Base-by-base conservation (phyloP, 805 yeast genomes). In the Komagataella pastoris region DNA sequence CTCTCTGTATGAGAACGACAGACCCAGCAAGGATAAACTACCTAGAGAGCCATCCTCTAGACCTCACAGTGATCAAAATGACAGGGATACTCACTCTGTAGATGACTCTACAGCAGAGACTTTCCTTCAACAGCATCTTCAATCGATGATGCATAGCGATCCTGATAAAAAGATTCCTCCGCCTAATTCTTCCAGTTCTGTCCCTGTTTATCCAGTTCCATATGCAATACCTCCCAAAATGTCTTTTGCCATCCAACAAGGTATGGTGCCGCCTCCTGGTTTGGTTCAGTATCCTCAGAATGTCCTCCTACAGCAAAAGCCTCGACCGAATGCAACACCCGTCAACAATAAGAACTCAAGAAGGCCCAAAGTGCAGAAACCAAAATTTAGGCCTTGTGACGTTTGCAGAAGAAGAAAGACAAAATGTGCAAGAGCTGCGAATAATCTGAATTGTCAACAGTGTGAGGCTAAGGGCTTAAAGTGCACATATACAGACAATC, bases 331-430 rank as follows among this genome's bases (percentile, higher is more conserved):
- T 30, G 40, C 40, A 30, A 30, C 40, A 10, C 40, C 40, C 40
- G 14, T 30, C 40, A 30, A 30, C 40, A 30, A 30, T 14, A 30
- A 30, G 40, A 30, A 30, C n/a, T 14, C 12, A 30, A 30, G 40
- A 30, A 30, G 40, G 40, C 40, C 40, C 14, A 30, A 30, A 30
- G 40, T 30, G 40, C 50, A 49, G 43, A 19, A 49, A 17, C 24
- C 69, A 1, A 68, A 73, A 56, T 66, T 77, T 19, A 68, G 80
- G 43, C 91, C 95, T 0, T 89, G 97, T 62, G 96, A 87, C 61
- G 88, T 83, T 57, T 90, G 97, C 65, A 73, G 95, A 46, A 70
- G 89, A 53, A 73, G 90, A 49, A 87, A 86, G 61, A 83, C 85
- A 19, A 80, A 85, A 56, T 90, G 97, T 70, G 83, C 86, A 23